A percentile compares a stretch with the other conserved stretches of the same genome.
Evolutionary conservation across 805 yeast genomes (phyloP).

Genomic region (Candida railenensis): DNA sequence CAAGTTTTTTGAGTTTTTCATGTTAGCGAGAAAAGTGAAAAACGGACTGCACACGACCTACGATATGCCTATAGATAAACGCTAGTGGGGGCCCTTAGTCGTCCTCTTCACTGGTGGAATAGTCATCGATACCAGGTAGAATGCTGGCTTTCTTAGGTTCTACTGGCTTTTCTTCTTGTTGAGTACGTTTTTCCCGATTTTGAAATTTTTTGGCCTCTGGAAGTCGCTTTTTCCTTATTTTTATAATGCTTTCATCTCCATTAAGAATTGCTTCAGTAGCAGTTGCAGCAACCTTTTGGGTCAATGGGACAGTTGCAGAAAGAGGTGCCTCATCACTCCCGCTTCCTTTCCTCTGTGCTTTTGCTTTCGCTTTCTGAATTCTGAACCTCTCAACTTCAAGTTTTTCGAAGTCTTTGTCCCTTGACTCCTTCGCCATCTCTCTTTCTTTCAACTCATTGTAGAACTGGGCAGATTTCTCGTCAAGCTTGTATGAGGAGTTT

Average conservation of each 20-base stretch:
- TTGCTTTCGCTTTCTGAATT: neutral
- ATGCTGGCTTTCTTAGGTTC: too few relatives aligned
- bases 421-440: slow-evolving; percentile 17
- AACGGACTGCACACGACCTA: too few relatives aligned
- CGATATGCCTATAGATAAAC: too few relatives aligned
- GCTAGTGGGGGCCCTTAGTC: too few relatives aligned
- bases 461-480: slow-evolving; percentile 33
- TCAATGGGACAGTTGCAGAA: neutral
- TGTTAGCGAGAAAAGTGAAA: too few relatives aligned
- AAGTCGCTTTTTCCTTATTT: neutral
- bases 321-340: neutral
- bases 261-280: neutral
- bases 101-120: too few relatives aligned
- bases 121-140: too few relatives aligned
- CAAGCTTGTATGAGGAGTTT: slow-evolving; percentile 42
- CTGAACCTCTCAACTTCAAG: slow-evolving; percentile 15
- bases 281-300: neutral
- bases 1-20: too few relatives aligned
- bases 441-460: slow-evolving; percentile 26
- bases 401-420: slow-evolving; percentile 19
- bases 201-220: neutral
- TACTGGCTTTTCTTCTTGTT: too few relatives aligned
- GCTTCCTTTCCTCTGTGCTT: neutral
- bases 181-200: too few relatives aligned
- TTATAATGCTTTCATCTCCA: neutral